Evolutionary conservation across 257 asterid species (phyloP).

Genomic region (Plantago major): DNA sequence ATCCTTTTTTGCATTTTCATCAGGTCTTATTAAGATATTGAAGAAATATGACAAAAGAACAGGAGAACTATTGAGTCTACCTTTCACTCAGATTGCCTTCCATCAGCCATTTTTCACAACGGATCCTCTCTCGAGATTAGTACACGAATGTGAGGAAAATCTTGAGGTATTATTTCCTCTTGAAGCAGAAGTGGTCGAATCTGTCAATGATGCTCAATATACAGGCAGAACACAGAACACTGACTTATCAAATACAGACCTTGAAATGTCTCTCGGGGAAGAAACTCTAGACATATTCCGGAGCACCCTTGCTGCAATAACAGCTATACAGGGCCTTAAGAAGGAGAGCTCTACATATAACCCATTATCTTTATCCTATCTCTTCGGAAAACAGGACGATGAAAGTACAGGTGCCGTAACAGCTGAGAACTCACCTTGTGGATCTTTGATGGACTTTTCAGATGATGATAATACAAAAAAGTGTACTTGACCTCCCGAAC

Average conservation of each 20-base stretch:
- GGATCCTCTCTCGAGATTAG: slow-evolving; percentile 66
- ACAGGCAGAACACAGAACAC: slow-evolving; percentile 15
- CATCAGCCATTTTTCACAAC: slow-evolving; percentile 83
- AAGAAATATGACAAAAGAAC: slow-evolving; percentile 94
- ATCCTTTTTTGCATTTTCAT: not conserved
- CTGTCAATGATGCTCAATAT: slow-evolving; percentile 30
- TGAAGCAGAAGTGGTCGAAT: slow-evolving; percentile 70
- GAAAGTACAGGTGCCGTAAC: slow-evolving; percentile 51
- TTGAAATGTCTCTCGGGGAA: slow-evolving; percentile 44
- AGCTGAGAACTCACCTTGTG: slow-evolving; percentile 51
- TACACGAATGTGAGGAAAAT: slow-evolving; percentile 78
- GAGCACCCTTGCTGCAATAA: slow-evolving; percentile 71
- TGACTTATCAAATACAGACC: slow-evolving; percentile 22
- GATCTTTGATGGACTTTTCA: slow-evolving; percentile 27
- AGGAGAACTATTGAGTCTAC: slow-evolving; percentile 62
- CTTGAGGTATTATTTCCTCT: slow-evolving; percentile 70
- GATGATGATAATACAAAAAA: slow-evolving; percentile 37
- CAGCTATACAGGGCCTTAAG: slow-evolving; percentile 60
- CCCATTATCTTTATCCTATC: slow-evolving; percentile 59
- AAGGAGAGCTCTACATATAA: slow-evolving; percentile 67
- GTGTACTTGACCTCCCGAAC: slow-evolving; percentile 25
- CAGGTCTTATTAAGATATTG: slow-evolving; percentile 84
- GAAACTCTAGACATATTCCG: slow-evolving; percentile 55
- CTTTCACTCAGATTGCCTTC: slow-evolving; percentile 70
- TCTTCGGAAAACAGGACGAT: slow-evolving; percentile 47